Evolutionary conservation across 1,284 basidiomycete species (phyloP), one percentile per base, ranked within the genome.

Genomic region (Microbotryomycetes sp.): DNA sequence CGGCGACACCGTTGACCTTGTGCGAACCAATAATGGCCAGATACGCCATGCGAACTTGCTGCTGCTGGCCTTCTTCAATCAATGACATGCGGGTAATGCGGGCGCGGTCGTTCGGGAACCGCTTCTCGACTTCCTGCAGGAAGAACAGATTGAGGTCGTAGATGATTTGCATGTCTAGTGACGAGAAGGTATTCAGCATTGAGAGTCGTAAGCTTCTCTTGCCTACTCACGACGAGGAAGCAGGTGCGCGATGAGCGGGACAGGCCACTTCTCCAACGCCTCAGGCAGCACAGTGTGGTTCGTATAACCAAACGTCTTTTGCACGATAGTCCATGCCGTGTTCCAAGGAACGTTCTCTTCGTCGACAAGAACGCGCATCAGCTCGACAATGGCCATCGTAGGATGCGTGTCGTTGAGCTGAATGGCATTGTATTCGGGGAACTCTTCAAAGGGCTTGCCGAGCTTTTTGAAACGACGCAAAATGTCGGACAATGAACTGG

Each of bases 331-430:
- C 92, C 92, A 96, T 1, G 92, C 91, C 13, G 77, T 73, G 66
- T 84, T 82, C 85, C 89, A 96, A 1, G 79, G 72, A n/a, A 91
- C 72, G 45, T 91, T 88, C 75, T 96, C 91, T 53, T 96, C 91
- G 71, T 94, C 88, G 57, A 80, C 74, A 35, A 81, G 81, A 65
- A 96, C 84, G 54, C 91, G 85, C 88, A 92, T 91, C 52, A 96
- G 79, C 75, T 96, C 92, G n/a, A 88, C 88, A 70, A 96, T 89
- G 9, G 90, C 89, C 58, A 94, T 81, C 5, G 91, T 93, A 0
- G 92, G 91, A 75, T 96, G 91, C 2, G 92, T 94, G 84, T 92
- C 89, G 71, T 92, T 92, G 29, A 91, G 82, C 75, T 96, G 91
- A 66, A 93, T 91, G 18, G 89, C 88, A 67, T 89, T 85, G 74